Conservation (phyloP, 192 early-diverging fungal genomes). For the Chytriomyces hyalinus region DNA sequence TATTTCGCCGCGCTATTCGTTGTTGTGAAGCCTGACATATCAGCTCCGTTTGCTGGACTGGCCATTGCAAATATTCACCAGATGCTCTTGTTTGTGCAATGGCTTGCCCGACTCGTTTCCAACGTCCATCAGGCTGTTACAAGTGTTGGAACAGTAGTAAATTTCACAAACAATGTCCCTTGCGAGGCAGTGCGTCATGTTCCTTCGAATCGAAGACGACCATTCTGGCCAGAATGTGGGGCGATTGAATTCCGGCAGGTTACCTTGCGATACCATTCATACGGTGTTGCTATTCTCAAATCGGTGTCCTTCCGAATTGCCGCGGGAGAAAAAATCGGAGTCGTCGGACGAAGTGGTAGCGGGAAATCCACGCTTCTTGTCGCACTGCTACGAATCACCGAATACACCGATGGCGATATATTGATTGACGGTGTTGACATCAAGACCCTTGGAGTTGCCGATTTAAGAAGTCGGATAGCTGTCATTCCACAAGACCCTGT, state of each 20-base stretch:
- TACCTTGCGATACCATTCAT: conserved; percentile 67
- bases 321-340: conserved; percentile 82
- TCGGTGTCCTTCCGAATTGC: conserved; percentile 73
- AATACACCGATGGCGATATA: conserved; percentile 58
- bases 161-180: conserved; percentile 56
- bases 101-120: conserved; percentile 60
- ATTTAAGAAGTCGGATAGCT: conserved; percentile 72
- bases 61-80: conserved; percentile 71
- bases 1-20: conserved; percentile 63
- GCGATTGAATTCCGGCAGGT: conserved; percentile 69
- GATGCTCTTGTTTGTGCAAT: conserved; percentile 72
- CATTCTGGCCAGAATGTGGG: conserved; percentile 55
- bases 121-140: conserved; percentile 66
- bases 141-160: conserved; percentile 62
- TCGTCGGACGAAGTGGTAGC: conserved; percentile 86
- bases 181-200: conserved; percentile 32
- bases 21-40: conserved; percentile 32
- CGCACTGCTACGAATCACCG: conserved; percentile 59
- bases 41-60: conserved; percentile 57
- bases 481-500: conserved; percentile 91
- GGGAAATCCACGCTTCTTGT: conserved; percentile 76
- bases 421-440: conserved; percentile 79
- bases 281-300: conserved; percentile 74
- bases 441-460: conserved; percentile 62
- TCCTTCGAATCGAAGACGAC: conserved; percentile 40